A percentile compares a stretch with the other conserved stretches of the same genome.
Evolutionary conservation across 805 yeast species (phyloP).

Genomic region (Ogataea methanolica): DNA sequence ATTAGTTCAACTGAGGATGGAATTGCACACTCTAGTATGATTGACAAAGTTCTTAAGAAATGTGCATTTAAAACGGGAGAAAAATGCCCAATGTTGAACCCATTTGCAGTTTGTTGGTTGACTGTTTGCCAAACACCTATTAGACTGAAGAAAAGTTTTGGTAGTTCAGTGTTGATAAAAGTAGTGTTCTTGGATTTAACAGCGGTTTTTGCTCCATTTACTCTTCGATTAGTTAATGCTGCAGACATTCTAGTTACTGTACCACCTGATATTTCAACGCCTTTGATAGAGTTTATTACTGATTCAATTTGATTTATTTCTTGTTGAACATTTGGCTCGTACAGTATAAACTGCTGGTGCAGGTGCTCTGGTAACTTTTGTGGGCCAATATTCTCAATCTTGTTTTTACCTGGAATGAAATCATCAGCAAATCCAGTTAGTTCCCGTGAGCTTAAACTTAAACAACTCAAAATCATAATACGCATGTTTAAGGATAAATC

Average conservation of each 20-base stretch:
- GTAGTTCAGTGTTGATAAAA: conserved; percentile 35
- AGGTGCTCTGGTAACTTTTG: conserved; percentile 41
- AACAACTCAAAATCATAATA: conserved; percentile 58
- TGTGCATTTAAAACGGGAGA: conserved; percentile 53
- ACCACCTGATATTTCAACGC: conserved; percentile 28
- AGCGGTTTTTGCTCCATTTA: background rate
- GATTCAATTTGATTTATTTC: conserved; percentile 3
- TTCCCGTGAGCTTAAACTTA: conserved; percentile 71
- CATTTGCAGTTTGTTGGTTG: conserved; percentile 34
- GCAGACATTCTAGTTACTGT: conserved; percentile 40
- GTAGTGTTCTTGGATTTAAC: conserved; percentile 23
- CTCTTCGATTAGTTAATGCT: conserved; percentile 20
- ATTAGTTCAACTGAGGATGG: conserved; percentile 46
- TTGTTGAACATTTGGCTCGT: conserved; percentile 7
- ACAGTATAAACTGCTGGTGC: conserved; percentile 38
- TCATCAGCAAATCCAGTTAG: conserved; percentile 58
- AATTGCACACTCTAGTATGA: conserved; percentile 54
- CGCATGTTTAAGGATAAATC: conserved; percentile 83
- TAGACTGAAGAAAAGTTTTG: conserved; percentile 50
- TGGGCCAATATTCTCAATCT: conserved; percentile 20
- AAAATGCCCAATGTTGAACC: conserved; percentile 46
- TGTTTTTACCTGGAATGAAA: conserved; percentile 36
- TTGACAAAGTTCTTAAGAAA: conserved; percentile 51
- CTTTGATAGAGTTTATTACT: conserved; percentile 15
- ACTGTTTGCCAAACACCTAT: conserved; percentile 40